Conservation (phyloP, 129 eudicot species). For the Arctium minus region DNA sequence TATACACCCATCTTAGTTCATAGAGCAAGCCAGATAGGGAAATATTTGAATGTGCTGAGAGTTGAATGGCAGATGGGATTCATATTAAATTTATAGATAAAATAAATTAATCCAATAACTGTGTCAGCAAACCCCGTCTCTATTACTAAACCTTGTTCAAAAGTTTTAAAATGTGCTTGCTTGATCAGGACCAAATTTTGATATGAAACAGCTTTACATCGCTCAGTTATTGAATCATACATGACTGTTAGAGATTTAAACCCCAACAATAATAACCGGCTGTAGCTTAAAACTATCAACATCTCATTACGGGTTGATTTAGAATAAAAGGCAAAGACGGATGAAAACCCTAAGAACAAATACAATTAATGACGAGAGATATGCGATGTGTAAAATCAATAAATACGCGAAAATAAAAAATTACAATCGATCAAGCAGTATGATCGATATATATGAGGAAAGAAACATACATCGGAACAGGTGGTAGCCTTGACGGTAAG, state of each 20-base stretch:
- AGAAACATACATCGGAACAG: constrained; percentile 26
- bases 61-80: background rate
- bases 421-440: constrained; percentile 12
- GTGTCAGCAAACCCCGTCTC: background rate
- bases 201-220: background rate
- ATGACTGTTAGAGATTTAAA: background rate
- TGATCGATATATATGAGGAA: background rate
- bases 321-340: background rate
- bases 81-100: background rate
- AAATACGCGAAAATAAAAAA: background rate
- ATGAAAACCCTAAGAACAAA: constrained; percentile 30
- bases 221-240: constrained; percentile 7
- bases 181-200: background rate
- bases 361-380: background rate
- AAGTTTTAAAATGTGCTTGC: background rate
- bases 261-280: background rate
- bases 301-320: background rate
- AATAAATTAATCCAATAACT: background rate
- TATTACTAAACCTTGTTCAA: constrained; percentile 6
- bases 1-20: background rate
- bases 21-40: background rate
- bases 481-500: constrained; percentile 47
- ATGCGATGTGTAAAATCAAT: background rate
- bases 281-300: background rate
- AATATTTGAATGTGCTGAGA: constrained; percentile 8